phyloP scores from a whole-genome alignment of 2,329 filamentous ascomycete species.

The Pseudocercospora musae region DNA sequence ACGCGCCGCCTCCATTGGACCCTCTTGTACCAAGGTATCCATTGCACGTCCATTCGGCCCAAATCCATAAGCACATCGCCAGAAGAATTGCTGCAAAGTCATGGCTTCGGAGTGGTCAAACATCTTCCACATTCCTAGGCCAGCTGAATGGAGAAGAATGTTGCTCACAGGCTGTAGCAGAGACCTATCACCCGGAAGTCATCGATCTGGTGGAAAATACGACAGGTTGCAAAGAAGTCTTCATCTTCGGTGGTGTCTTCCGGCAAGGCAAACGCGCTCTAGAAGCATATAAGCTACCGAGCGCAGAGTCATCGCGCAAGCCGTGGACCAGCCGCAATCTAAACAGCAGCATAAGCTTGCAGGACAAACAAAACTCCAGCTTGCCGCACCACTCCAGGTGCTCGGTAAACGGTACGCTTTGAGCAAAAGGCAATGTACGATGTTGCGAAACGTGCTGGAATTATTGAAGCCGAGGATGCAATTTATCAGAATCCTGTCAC shows the following conservation, averaged over 20 bases:
- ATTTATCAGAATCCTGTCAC: neutral
- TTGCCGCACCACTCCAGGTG: conserved; percentile 4
- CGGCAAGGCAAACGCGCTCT: conserved; percentile 7
- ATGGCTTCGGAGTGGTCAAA: conserved; percentile 8
- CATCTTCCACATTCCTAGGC: conserved; percentile 2
- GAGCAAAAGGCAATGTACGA: conserved; percentile 1
- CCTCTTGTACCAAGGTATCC: conserved; percentile 4
- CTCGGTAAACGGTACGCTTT: conserved; percentile 1
- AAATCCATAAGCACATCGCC: neutral
- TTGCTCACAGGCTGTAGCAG: neutral
- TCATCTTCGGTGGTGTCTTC: conserved; percentile 5
- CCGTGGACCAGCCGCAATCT: neutral
- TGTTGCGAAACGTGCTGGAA: neutral
- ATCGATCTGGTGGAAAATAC: conserved; percentile 4
- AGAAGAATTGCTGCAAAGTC: conserved; percentile 2
- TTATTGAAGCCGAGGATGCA: neutral
- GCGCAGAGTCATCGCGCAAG: neutral
- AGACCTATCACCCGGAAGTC: conserved; percentile 4
- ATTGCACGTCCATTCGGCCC: conserved; percentile 3
- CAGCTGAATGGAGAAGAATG: neutral
- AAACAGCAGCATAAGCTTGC: conserved; percentile 4
- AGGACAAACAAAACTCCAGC: neutral
- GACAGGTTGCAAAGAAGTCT: neutral
- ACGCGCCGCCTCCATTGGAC: neutral
- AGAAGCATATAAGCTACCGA: neutral